Conservation (phyloP, 176 grass and related monocot genomes). For the Chloris gayana region DNA sequence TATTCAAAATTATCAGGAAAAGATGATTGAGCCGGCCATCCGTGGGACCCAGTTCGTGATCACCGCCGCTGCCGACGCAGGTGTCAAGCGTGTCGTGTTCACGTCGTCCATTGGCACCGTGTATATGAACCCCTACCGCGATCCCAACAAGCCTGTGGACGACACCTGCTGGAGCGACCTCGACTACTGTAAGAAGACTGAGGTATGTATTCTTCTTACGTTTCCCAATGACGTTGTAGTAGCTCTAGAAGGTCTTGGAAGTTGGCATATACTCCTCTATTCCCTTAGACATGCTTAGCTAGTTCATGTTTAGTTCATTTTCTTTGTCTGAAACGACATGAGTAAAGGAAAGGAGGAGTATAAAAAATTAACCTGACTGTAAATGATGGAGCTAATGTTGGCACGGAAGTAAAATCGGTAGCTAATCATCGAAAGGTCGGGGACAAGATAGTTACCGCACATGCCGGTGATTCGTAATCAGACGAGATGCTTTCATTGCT, state of each 20-base stretch:
- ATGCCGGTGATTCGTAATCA: background rate
- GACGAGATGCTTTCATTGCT: background rate
- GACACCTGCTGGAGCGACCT: slow-evolving; percentile 89
- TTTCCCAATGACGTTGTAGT: background rate
- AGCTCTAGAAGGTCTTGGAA: background rate
- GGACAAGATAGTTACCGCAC: background rate
- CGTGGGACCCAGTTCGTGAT: slow-evolving; percentile 65
- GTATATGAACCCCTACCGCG: slow-evolving; percentile 77
- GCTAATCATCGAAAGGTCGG: background rate
- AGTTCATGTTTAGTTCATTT: too few species aligned
- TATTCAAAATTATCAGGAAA: slow-evolving; percentile 46
- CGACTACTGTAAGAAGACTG: slow-evolving; percentile 79
- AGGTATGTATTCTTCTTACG: slow-evolving; percentile 38
- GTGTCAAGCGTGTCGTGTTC: slow-evolving; percentile 69
- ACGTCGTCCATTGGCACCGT: slow-evolving; percentile 82
- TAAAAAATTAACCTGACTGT: background rate
- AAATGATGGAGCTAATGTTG: background rate
- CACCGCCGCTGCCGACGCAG: slow-evolving; percentile 46
- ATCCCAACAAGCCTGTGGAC: slow-evolving; percentile 49
- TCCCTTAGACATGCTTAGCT: too few species aligned
- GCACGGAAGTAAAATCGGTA: background rate
- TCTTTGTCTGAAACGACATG: too few species aligned
- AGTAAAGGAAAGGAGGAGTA: background rate
- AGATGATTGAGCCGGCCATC: slow-evolving; percentile 79
- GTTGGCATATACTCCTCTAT: too few species aligned